These are phyloP conservation scores for Diaporthe citriasiana DNA, from an alignment of 2,329 filamentous ascomycete genomes.

Conservation along the genomic window DNA sequence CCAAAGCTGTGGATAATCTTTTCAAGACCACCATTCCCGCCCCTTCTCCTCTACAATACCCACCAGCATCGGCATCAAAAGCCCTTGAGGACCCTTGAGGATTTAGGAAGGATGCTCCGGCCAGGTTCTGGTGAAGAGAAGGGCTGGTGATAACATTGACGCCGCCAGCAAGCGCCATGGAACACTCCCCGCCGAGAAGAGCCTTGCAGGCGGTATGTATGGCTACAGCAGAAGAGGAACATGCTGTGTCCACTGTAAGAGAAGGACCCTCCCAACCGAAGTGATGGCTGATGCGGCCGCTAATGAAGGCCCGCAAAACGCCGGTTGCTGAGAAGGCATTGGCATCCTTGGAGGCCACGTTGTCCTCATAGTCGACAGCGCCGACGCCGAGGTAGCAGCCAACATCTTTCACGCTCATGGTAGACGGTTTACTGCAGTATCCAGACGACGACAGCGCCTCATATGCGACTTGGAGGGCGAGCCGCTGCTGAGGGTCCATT, in stretches of 20 bases:
- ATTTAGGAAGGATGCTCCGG: slow-evolving; percentile 57
- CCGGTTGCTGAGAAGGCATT: slow-evolving; percentile 34
- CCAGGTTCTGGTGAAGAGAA: slow-evolving; percentile 50
- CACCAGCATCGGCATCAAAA: slow-evolving; percentile 63
- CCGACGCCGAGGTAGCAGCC: slow-evolving; percentile 43
- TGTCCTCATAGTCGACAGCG: slow-evolving; percentile 37
- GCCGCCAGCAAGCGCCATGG: slow-evolving; percentile 56
- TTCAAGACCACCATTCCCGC: slow-evolving; percentile 65
- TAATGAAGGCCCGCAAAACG: slow-evolving; percentile 48
- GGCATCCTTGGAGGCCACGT: slow-evolving; percentile 26
- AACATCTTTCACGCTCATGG: slow-evolving; percentile 48
- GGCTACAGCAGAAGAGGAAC: slow-evolving; percentile 54
- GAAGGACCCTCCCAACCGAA: slow-evolving; percentile 60
- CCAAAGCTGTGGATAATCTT: slow-evolving; percentile 61
- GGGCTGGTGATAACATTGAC: slow-evolving; percentile 54
- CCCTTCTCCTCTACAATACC: slow-evolving; percentile 68
- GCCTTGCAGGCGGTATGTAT: slow-evolving; percentile 49
- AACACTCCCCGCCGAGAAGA: slow-evolving; percentile 49
- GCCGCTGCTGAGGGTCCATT: slow-evolving; percentile 50
- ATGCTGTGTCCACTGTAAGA: slow-evolving; percentile 58
- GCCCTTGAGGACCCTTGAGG: slow-evolving; percentile 61
- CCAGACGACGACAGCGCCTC: slow-evolving; percentile 45
- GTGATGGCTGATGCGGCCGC: slow-evolving; percentile 55
- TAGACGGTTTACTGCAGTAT: slow-evolving; percentile 23
- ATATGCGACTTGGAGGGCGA: slow-evolving; percentile 51